These are phyloP conservation scores for Fusarium drepaniforme DNA, from an alignment of 2,329 filamentous ascomycete genomes.

Conservation along the genomic window DNA sequence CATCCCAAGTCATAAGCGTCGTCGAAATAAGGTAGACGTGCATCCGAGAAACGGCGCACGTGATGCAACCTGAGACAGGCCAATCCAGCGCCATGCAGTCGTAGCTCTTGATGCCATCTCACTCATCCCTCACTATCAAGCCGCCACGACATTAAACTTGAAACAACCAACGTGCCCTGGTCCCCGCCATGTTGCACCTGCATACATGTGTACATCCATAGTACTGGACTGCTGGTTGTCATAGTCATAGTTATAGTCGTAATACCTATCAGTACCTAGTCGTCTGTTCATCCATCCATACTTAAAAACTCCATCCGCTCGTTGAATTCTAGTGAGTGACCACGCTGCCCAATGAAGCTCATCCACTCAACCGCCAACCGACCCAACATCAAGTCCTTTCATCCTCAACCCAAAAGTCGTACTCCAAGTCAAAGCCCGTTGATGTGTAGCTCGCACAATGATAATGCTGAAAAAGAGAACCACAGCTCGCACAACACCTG, in stretches of 20 bases:
- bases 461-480: slow-evolving; percentile 21
- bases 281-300: neutral
- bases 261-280: neutral
- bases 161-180: neutral
- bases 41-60: slow-evolving; percentile 12
- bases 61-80: slow-evolving; percentile 28
- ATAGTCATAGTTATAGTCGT: neutral
- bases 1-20: neutral
- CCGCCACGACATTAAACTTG: slow-evolving; percentile 3
- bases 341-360: neutral
- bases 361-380: neutral
- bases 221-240: neutral
- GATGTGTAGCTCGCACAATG: slow-evolving; percentile 16
- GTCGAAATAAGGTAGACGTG: slow-evolving; percentile 6
- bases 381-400: neutral
- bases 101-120: slow-evolving; percentile 1
- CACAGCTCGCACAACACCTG: slow-evolving; percentile 24
- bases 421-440: slow-evolving; percentile 6
- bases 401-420: slow-evolving; percentile 1
- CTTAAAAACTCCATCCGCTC: neutral
- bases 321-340: slow-evolving; percentile 20
- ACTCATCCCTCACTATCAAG: slow-evolving; percentile 1
- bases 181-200: slow-evolving; percentile 1
- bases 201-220: neutral
- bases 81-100: slow-evolving; percentile 13